phyloP scores from a whole-genome alignment of 306 rosid species.

The Lagenaria siceraria region DNA sequence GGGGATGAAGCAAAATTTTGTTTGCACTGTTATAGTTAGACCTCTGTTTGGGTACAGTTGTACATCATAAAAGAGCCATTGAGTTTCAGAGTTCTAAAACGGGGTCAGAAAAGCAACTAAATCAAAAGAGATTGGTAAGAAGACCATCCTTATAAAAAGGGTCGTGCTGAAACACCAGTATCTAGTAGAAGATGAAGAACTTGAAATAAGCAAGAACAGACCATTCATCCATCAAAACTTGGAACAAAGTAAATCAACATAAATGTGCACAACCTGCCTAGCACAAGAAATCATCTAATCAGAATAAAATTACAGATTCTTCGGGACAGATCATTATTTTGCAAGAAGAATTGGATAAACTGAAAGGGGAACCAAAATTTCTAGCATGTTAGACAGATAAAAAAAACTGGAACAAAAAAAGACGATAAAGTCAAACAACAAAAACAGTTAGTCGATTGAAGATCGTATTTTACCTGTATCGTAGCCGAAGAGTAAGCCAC shows the following conservation, averaged over 20 bases:
- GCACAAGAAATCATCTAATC: not conserved
- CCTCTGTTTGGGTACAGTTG: not conserved
- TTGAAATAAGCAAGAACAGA: not conserved
- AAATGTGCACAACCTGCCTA: not conserved
- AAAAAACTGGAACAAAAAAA: not conserved
- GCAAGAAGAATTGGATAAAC: not conserved
- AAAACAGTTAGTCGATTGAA: not conserved
- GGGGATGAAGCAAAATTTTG: not conserved
- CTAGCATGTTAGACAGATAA: not conserved
- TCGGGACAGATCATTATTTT: not conserved
- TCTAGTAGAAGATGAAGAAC: not conserved
- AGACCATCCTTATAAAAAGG: not conserved
- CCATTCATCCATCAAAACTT: not conserved
- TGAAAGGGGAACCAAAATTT: not conserved
- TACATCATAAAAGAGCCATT: not conserved
- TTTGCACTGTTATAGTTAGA: not conserved
- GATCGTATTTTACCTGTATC: conserved; percentile 27
- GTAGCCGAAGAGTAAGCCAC: conserved; percentile 47
- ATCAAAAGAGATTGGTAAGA: not conserved
- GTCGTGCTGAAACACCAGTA: not conserved
- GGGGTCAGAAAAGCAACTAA: not conserved
- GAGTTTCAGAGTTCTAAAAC: not conserved
- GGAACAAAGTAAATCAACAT: not conserved
- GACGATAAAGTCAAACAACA: not conserved
- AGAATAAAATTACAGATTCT: not conserved